Evolutionary conservation across 306 rosid species (phyloP).

Genomic region (Cucurbita ficifolia): DNA sequence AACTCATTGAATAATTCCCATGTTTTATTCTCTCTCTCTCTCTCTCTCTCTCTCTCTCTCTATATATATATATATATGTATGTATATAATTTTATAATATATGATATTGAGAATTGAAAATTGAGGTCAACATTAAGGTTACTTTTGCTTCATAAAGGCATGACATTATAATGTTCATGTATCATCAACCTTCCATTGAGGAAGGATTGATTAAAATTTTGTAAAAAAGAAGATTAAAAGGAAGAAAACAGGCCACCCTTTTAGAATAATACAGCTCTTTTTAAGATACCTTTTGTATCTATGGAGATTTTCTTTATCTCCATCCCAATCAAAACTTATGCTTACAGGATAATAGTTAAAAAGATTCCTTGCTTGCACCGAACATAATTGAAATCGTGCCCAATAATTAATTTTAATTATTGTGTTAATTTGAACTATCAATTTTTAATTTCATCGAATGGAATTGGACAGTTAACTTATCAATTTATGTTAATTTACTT

Average conservation of each 20-base stretch:
- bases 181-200: background rate
- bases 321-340: background rate
- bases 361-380: background rate
- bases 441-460: too few relatives aligned
- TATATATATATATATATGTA: too few relatives aligned
- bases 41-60: background rate
- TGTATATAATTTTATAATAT: background rate
- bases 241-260: background rate
- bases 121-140: slow-evolving; percentile 34
- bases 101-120: slow-evolving; percentile 10
- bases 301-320: background rate
- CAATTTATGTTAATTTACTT: too few relatives aligned
- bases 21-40: background rate
- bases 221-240: background rate
- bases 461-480: too few relatives aligned
- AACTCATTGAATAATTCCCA: slow-evolving; percentile 24
- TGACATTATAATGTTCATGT: slow-evolving; percentile 30
- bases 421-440: too few relatives aligned
- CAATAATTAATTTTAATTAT: too few relatives aligned
- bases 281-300: background rate
- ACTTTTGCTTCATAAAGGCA: slow-evolving; percentile 55
- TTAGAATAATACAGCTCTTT: background rate
- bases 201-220: background rate
- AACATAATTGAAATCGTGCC: too few relatives aligned
- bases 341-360: background rate